Evolutionary conservation across 345 rosid genomes (phyloP), one percentile per base, ranked within the genome.

Genomic region (Eutrema japonicum): DNA sequence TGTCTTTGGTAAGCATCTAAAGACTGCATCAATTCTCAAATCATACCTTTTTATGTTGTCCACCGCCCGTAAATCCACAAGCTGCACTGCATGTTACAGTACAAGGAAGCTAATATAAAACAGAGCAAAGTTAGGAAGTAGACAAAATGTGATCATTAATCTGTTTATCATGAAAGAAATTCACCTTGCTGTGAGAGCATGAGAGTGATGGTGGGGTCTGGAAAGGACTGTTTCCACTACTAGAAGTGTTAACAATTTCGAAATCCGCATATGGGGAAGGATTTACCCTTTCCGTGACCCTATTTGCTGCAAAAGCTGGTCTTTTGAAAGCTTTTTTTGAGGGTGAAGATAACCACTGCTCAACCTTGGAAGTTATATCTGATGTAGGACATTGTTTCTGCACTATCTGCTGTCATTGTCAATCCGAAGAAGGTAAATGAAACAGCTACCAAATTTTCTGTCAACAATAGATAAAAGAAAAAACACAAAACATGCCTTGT

Each of bases 201-300:
- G 89, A 84, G 30, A 89, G 83, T 41, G 97, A 95, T 8, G 97
- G 96, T 10, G 96, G 99, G 70, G 99, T 95, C 67, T 82, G 80
- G 75, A 95, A 92, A 49, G 99, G 99, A 86, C 96, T 89, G 65
- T 75, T 93, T 59, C 73, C 83, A 72, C 76, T 81, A 71, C 84
- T 69, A 56, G 57, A 59, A 14, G 66, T 69, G 75, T 76, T 76
- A 68, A 70, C 30, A 41, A 43, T 42, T 35, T 80, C 80, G 2
- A 53, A 49, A 58, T 66, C 65, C 8, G 32, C 46, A 80, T 83
- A 83, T 53, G 40, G 78, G 68, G 62, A 78, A 22, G 82, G 84
- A 68, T 82, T 82, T 26, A 56, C 73, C 69, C 89, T 77, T 79
- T 81, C 82, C 74, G 73, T 87, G 75, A 72, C 73, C 76, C 63